These are phyloP conservation scores for Globisporangium mamillatum DNA, from an alignment of 352 stramenopile genomes.

Conservation along the genomic window DNA sequence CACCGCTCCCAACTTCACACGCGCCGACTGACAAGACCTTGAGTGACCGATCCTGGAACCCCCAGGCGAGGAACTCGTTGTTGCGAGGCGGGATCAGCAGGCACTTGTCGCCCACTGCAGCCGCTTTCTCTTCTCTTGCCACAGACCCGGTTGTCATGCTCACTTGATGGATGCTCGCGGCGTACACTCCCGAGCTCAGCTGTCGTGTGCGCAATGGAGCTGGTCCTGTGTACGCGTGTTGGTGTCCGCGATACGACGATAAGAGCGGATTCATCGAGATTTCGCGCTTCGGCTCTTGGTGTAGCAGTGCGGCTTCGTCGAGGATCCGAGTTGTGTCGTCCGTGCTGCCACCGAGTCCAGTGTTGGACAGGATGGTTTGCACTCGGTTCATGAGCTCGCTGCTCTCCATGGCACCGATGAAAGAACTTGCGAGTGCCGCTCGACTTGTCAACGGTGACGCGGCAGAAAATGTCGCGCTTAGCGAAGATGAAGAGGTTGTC, in stretches of 20 bases:
- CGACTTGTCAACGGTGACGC: constrained; percentile 29
- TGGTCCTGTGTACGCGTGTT: not conserved
- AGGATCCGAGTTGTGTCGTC: constrained; percentile 37
- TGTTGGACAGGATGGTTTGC: constrained; percentile 64
- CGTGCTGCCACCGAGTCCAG: constrained; percentile 16
- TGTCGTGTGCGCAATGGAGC: constrained; percentile 22
- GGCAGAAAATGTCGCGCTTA: not conserved
- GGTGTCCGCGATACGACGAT: constrained; percentile 32
- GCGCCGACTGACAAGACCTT: constrained; percentile 49
- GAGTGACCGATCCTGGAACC: constrained; percentile 60
- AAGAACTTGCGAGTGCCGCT: constrained; percentile 47
- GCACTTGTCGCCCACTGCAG: constrained; percentile 40
- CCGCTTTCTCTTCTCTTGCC: constrained; percentile 46
- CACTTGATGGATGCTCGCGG: constrained; percentile 44
- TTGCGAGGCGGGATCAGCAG: constrained; percentile 61
- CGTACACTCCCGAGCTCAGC: constrained; percentile 28
- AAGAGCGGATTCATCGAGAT: constrained; percentile 43
- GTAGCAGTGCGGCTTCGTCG: constrained; percentile 46
- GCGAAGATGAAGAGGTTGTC: constrained; percentile 20
- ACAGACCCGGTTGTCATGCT: constrained; percentile 42
- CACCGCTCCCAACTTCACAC: constrained; percentile 38
- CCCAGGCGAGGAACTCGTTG: constrained; percentile 69
- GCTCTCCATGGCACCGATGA: constrained; percentile 45
- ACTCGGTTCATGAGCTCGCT: constrained; percentile 65
- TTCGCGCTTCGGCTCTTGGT: constrained; percentile 51